Percentiles rank a stretch among this genome's conserved stretches.
Evolutionary conservation across 306 rosid species (phyloP).

Genomic region (Prunus campanulata): DNA sequence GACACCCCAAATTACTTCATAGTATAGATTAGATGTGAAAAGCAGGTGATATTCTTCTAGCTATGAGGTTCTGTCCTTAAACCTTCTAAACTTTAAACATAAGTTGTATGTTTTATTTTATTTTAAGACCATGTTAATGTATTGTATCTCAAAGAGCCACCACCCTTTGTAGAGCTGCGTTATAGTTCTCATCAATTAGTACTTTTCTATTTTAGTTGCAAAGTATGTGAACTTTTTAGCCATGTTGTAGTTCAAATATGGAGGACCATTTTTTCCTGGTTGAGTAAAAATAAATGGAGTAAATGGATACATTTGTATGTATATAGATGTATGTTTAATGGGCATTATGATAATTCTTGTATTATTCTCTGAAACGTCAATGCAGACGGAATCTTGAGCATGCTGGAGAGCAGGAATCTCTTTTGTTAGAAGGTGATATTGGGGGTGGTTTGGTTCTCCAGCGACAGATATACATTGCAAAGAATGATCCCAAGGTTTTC

Average conservation of each 20-base stretch:
- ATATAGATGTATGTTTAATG: background rate
- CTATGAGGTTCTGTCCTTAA: no score
- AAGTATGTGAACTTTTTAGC: background rate
- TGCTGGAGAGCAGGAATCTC: conserved; percentile 67
- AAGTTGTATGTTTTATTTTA: no score
- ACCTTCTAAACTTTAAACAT: no score
- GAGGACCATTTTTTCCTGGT: background rate
- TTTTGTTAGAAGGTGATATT: conserved; percentile 75
- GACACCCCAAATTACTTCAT: background rate
- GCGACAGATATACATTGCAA: conserved; percentile 60
- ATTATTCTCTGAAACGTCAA: conserved; percentile 8
- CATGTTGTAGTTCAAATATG: background rate
- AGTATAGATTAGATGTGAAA: background rate
- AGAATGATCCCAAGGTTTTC: conserved; percentile 40
- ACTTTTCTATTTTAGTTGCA: background rate
- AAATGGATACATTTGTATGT: background rate
- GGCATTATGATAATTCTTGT: background rate
- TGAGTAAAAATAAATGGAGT: background rate
- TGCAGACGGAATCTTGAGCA: conserved; percentile 65
- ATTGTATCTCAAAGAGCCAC: no score
- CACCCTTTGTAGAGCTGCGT: no score
- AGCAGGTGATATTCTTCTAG: background rate
- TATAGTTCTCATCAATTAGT: background rate
- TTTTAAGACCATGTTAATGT: no score
- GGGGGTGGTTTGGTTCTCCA: conserved; percentile 84